Conservation (phyloP, 2,329 filamentous ascomycete species). For the Aspergillus melleus region DNA sequence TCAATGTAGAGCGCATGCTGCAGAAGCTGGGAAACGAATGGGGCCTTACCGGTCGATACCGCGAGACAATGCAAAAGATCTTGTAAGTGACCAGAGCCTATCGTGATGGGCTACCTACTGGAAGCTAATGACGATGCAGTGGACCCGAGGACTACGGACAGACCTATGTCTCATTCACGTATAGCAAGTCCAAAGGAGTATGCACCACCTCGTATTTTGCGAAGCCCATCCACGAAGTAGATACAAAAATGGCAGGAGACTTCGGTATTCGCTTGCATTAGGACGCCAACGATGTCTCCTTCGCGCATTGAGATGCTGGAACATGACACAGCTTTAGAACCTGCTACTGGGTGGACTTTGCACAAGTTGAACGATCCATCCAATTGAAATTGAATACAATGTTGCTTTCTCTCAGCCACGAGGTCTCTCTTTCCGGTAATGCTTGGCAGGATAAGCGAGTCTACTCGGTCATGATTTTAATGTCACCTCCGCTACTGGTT, state of each 20-base stretch:
- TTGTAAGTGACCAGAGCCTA: not conserved
- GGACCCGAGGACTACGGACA: constrained; percentile 4
- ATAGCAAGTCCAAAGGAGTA: constrained; percentile 4
- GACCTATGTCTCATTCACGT: constrained; percentile 8
- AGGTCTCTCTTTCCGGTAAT: too few relatives aligned
- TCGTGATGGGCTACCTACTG: not conserved
- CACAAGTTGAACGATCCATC: too few relatives aligned
- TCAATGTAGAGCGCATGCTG: constrained; percentile 4
- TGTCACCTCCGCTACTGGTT: too few relatives aligned
- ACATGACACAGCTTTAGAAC: too few relatives aligned
- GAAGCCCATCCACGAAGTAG: constrained; percentile 2
- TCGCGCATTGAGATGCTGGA: too few relatives aligned
- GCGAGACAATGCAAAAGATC: constrained; percentile 1
- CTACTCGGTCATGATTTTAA: too few relatives aligned
- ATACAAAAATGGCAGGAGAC: not conserved
- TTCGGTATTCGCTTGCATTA: constrained; percentile 1
- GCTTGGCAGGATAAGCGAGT: too few relatives aligned
- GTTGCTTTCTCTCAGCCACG: too few relatives aligned
- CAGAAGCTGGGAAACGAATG: constrained; percentile 8
- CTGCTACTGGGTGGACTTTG: too few relatives aligned
- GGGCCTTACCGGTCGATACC: constrained; percentile 3
- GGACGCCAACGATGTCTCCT: not conserved
- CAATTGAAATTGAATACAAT: too few relatives aligned
- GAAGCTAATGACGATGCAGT: not conserved
- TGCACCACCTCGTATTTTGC: constrained; percentile 8